Conservation (phyloP, 495 filamentous ascomycete genomes). For the Daldinia loculata region DNA sequence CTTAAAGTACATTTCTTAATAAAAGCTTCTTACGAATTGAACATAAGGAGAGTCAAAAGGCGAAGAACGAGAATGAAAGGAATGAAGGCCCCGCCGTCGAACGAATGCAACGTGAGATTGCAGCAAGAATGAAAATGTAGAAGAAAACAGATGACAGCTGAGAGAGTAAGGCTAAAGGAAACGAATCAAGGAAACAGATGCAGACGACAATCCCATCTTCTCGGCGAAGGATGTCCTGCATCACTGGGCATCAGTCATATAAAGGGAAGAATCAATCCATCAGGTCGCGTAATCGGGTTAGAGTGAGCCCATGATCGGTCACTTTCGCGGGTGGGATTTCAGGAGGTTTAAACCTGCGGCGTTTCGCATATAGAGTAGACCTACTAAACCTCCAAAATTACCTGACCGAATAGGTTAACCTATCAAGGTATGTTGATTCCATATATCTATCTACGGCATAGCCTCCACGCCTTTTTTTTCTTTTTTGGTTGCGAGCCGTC, state of each 20-base stretch:
- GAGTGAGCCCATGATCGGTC: slow-evolving; percentile 31
- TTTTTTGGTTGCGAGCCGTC: not conserved
- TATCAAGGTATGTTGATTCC: not conserved
- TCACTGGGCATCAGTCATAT: slow-evolving; percentile 23
- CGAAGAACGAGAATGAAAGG: slow-evolving; percentile 29
- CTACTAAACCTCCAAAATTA: slow-evolving; percentile 6
- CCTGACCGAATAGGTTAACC: slow-evolving; percentile 24
- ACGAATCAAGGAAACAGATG: slow-evolving; percentile 15
- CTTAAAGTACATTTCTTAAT: slow-evolving; percentile 42
- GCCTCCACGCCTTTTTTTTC: slow-evolving; percentile 4
- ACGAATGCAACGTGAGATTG: slow-evolving; percentile 15
- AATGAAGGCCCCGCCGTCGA: slow-evolving; percentile 37
- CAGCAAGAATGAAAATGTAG: slow-evolving; percentile 1
- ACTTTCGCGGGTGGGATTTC: slow-evolving; percentile 29
- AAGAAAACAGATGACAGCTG: slow-evolving; percentile 7
- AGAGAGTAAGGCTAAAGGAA: slow-evolving; percentile 32
- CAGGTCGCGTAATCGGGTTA: slow-evolving; percentile 19
- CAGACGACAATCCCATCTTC: slow-evolving; percentile 26
- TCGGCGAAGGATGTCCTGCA: slow-evolving; percentile 8
- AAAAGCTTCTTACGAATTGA: slow-evolving; percentile 22
- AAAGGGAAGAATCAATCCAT: slow-evolving; percentile 8
- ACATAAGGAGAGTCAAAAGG: slow-evolving; percentile 24
- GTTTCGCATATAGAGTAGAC: slow-evolving; percentile 32
- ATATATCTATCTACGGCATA: slow-evolving; percentile 3
- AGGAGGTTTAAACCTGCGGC: slow-evolving; percentile 29